These are phyloP conservation scores for Dryas alaskensis DNA, from an alignment of 306 rosid species.

Conservation along the genomic window DNA sequence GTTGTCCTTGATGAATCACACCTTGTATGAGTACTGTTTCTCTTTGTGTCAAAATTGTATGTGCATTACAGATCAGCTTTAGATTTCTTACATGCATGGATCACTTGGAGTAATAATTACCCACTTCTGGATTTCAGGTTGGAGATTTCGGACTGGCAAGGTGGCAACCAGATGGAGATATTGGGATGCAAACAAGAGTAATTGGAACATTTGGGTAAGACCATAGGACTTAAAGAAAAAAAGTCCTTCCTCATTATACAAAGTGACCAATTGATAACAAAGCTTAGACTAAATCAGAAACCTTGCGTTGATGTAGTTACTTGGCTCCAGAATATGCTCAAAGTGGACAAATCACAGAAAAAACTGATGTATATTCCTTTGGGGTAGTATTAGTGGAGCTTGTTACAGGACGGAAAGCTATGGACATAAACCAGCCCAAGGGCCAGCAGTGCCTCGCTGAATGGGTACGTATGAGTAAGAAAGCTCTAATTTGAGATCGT, in stretches of 20 bases:
- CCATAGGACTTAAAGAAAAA: background rate
- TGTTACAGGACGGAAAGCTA: conserved; percentile 85
- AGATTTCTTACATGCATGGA: background rate
- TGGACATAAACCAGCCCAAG: conserved; percentile 72
- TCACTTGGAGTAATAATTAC: background rate
- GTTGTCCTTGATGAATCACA: conserved; percentile 1
- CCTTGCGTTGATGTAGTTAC: conserved; percentile 48
- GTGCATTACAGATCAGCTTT: background rate
- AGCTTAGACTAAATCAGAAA: conserved; percentile 4
- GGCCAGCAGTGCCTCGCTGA: conserved; percentile 96
- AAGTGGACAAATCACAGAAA: conserved; percentile 95
- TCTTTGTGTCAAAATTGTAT: background rate
- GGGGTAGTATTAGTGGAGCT: conserved; percentile 89
- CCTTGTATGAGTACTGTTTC: background rate
- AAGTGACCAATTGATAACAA: background rate
- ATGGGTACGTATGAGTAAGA: conserved; percentile 57
- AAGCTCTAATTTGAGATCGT: background rate
- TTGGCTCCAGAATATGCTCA: conserved; percentile 97
- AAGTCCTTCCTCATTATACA: background rate
- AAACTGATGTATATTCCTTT: conserved; percentile 92
- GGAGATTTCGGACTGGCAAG: conserved; percentile 99
- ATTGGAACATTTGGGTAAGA: conserved; percentile 89
- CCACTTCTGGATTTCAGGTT: conserved; percentile 52
- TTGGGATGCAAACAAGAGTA: conserved; percentile 90
- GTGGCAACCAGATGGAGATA: conserved; percentile 95